phyloP scores from a whole-genome alignment of 441 rosid species.

The Brassica hybrid region DNA sequence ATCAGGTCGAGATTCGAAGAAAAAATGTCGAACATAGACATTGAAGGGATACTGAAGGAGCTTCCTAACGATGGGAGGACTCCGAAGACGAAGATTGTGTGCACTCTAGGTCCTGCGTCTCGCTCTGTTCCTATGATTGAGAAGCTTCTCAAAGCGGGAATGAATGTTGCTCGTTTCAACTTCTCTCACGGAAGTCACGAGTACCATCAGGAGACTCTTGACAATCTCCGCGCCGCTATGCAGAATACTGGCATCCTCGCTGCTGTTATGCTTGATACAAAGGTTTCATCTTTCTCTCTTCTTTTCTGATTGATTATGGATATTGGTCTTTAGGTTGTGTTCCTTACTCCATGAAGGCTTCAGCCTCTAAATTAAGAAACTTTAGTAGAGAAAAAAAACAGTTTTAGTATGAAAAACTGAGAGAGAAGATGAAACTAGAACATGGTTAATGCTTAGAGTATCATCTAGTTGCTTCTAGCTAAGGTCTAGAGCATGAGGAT shows the following conservation, averaged over 20 bases:
- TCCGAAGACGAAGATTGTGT: constrained; percentile 75
- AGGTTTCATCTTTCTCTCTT: constrained; percentile 41
- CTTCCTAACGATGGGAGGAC: constrained; percentile 51
- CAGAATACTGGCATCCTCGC: constrained; percentile 56
- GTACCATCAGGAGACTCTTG: constrained; percentile 66
- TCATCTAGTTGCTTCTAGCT: not conserved
- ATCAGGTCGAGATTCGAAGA: constrained; percentile 11
- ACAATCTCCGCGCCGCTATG: constrained; percentile 63
- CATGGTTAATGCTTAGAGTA: not conserved
- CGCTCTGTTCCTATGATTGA: constrained; percentile 57
- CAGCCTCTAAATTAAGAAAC: not conserved
- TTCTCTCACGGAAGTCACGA: constrained; percentile 66
- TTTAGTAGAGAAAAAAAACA: not conserved
- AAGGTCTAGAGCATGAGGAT: not conserved
- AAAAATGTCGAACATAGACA: constrained; percentile 83
- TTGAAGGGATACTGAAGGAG: constrained; percentile 69
- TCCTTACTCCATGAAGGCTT: not conserved
- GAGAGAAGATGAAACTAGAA: not conserved
- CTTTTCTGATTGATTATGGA: not conserved
- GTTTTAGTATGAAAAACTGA: not conserved
- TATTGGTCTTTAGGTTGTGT: not conserved
- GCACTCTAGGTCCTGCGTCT: constrained; percentile 71
- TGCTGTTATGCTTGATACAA: constrained; percentile 72
- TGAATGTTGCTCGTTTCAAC: constrained; percentile 76
- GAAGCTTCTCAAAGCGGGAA: constrained; percentile 64